Percentiles rank a stretch among this genome's conserved stretches.
phyloP scores from a whole-genome alignment of 768 basidiomycete species.

The Termitomyces sp. region DNA sequence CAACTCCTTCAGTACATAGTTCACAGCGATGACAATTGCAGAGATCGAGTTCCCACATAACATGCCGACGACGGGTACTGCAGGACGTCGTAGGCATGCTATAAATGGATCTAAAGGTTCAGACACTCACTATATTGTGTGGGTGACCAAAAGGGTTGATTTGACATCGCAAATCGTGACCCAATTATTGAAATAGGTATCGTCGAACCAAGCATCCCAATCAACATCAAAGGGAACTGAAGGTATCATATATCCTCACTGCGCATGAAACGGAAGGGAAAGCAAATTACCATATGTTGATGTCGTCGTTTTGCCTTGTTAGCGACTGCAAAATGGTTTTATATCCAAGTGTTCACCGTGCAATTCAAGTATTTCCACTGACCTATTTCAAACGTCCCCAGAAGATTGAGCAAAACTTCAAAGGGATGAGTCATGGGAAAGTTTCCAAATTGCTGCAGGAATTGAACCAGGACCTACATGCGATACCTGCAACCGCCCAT shows the following conservation, averaged over 20 bases:
- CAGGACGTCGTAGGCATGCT: not conserved
- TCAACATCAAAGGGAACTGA: constrained; percentile 63
- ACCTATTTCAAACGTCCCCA: constrained; percentile 79
- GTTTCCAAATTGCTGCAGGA: not conserved
- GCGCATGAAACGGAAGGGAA: not conserved
- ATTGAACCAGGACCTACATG: constrained; percentile 42
- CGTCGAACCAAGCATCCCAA: constrained; percentile 69
- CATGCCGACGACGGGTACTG: constrained; percentile 85
- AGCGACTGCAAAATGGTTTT: constrained; percentile 41
- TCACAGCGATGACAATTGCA: constrained; percentile 64
- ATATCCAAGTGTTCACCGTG: not conserved
- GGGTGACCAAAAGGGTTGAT: constrained; percentile 79
- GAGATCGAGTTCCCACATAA: constrained; percentile 77
- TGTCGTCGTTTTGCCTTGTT: constrained; percentile 77
- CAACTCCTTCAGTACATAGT: constrained; percentile 70
- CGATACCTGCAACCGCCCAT: constrained; percentile 70
- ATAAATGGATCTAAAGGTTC: not conserved
- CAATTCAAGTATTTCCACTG: constrained; percentile 15
- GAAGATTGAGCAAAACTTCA: constrained; percentile 61
- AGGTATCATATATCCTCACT: not conserved
- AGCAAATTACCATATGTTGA: constrained; percentile 56
- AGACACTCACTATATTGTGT: constrained; percentile 63
- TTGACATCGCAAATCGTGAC: constrained; percentile 66
- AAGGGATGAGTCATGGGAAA: not conserved
- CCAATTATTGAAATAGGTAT: constrained; percentile 79